Base-by-base conservation (phyloP, 2,329 filamentous ascomycete species). In the Elsinoe fawcettii region DNA sequence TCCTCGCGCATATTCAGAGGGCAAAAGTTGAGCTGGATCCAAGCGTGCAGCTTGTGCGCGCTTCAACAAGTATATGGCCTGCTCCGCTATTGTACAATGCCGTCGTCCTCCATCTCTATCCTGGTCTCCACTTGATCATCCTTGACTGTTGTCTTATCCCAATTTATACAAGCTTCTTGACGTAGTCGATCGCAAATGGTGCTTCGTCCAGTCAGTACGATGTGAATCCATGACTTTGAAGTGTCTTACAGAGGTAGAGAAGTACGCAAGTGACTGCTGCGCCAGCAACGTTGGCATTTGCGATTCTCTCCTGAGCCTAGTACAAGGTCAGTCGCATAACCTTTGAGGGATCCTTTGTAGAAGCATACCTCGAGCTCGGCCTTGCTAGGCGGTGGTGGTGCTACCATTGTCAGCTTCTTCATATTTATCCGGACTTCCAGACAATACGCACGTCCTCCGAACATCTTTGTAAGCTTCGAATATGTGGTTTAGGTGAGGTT, bases 181-280 rank as follows among this genome's bases (percentile, higher is more conserved):
- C 73, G 62, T 76, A 77, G 63, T 81, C 77, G 65, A 82, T 71
- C 23, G 77, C 74, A 66, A 81, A 81, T 1, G 80, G 80, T 59
- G 80, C 80, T 81, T 56, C 32, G 16, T 36, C 25, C 62, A 3
- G 37, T 53, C 12, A 55, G 57, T 25, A 30, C 47, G n/a, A 59
- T 20, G 58, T 14, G 6, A 49, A 20, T 14, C 23, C 22, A 22
- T 27, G 5, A 14, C 3, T 20, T 23, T 7, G 0, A 12, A 9
- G n/a, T 9, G 7, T 69, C 86, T 58, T 82, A 93, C 88, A 89
- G 60, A 93, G 74, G 70, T 92, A 92, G 51, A 93, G 79, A 51
- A 87, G 71, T 37, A 85, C 76, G 61, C 84, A 84, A 14, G 83
- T 82, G 37, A 81, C 79, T 57, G 85, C 69, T 61, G 86, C 86